Evolutionary conservation across 73 alveolate species (phyloP).

Genomic region (Stentor coeruleus): DNA sequence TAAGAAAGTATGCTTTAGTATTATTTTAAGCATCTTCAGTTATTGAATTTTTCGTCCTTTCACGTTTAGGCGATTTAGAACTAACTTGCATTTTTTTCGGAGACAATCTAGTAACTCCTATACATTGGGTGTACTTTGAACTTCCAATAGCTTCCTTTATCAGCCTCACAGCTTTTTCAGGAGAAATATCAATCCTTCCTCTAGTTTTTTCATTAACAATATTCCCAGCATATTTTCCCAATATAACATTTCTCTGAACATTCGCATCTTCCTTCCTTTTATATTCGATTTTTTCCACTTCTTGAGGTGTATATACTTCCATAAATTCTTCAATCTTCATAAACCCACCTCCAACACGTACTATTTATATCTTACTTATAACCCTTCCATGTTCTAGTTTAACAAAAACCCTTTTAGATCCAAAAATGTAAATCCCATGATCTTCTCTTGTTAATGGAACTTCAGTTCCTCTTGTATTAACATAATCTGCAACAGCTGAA

Average conservation of each 20-base stretch:
- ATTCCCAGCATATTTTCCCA: background rate
- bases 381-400: constrained; percentile 35
- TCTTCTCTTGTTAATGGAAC: constrained; percentile 25
- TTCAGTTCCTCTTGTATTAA: constrained; percentile 10
- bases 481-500: constrained; percentile 24
- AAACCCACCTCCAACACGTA: constrained; percentile 61
- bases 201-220: constrained; percentile 15
- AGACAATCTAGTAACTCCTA: background rate
- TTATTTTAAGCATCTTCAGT: background rate
- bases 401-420: constrained; percentile 30
- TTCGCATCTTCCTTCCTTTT: constrained; percentile 7
- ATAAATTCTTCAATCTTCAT: constrained; percentile 41
- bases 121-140: background rate
- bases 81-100: no score
- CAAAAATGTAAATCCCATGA: constrained; percentile 33
- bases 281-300: background rate
- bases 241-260: background rate
- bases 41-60: background rate
- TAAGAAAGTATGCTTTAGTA: no score
- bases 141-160: constrained; percentile 3
- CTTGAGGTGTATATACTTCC: constrained; percentile 23
- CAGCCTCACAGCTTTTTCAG: constrained; percentile 21
- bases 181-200: constrained; percentile 17
- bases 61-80: background rate
- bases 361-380: constrained; percentile 31